Evolutionary conservation across 805 yeast species (phyloP).

Genomic region (Pichia nanzhaoensis): DNA sequence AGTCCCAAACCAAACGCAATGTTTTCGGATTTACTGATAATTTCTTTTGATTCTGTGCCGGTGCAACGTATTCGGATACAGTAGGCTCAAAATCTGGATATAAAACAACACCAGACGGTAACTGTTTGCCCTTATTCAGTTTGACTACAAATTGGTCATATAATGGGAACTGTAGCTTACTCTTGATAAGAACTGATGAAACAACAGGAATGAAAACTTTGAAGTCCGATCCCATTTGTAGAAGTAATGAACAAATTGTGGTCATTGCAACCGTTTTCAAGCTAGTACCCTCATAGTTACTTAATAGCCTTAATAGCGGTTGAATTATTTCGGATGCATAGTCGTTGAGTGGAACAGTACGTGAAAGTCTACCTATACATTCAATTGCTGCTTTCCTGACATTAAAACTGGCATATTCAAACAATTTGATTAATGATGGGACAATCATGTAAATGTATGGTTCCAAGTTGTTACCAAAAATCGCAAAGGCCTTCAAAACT

Average conservation of each 20-base stretch:
- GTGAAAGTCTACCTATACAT: constrained; percentile 75
- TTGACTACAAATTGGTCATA: constrained; percentile 80
- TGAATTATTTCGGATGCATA: constrained; percentile 89
- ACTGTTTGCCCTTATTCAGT: constrained; percentile 74
- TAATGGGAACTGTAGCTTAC: constrained; percentile 60
- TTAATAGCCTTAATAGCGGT: constrained; percentile 67
- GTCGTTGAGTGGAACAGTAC: constrained; percentile 66
- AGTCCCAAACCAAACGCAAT: constrained; percentile 84
- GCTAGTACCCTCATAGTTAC: constrained; percentile 38
- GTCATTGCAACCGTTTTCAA: constrained; percentile 62
- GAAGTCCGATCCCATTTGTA: constrained; percentile 81
- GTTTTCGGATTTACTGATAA: constrained; percentile 61
- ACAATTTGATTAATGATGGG: constrained; percentile 77
- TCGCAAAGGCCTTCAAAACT: constrained; percentile 75
- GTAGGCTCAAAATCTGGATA: constrained; percentile 46
- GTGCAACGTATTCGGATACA: constrained; percentile 45
- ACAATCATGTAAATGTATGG: constrained; percentile 81
- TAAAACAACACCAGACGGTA: constrained; percentile 69
- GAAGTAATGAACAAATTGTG: constrained; percentile 65
- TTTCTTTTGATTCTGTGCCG: constrained; percentile 65
- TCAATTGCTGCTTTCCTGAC: constrained; percentile 71
- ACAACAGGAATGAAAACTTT: constrained; percentile 81
- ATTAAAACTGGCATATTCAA: constrained; percentile 60
- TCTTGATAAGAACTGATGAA: constrained; percentile 54
- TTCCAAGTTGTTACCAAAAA: constrained; percentile 81